These are phyloP conservation scores for Nematodospora anomalae DNA, from an alignment of 1,139 yeast species.

Conservation along the genomic window DNA sequence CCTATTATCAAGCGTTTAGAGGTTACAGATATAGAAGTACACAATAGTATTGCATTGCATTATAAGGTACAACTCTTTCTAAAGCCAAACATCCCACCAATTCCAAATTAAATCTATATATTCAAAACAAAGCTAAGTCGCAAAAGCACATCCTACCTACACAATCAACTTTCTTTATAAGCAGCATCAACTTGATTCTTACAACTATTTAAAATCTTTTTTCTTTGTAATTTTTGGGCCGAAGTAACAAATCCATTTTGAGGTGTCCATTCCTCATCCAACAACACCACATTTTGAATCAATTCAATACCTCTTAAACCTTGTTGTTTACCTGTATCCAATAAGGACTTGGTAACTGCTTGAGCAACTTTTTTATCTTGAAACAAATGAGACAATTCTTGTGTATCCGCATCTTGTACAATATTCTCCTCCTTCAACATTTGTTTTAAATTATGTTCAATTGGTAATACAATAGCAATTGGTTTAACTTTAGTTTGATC, in stretches of 20 bases:
- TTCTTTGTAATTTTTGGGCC: slow-evolving; percentile 96
- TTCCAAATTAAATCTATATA: too few species aligned
- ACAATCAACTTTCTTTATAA: slow-evolving; percentile 33
- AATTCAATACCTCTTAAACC: slow-evolving; percentile 88
- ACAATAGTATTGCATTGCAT: too few species aligned
- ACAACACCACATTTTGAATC: slow-evolving; percentile 72
- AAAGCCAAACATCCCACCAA: too few species aligned
- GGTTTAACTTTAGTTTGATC: slow-evolving; percentile 87
- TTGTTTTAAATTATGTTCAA: slow-evolving; percentile 62
- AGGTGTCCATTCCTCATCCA: slow-evolving; percentile 97
- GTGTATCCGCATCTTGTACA: slow-evolving; percentile 48
- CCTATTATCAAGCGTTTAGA: too few species aligned
- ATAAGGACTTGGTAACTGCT: slow-evolving; percentile 58
- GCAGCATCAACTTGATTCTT: slow-evolving; percentile 58
- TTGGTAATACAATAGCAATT: slow-evolving; percentile 84
- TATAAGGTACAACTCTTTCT: too few species aligned
- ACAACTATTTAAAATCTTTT: slow-evolving; percentile 74
- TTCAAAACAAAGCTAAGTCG: too few species aligned
- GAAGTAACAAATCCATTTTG: slow-evolving; percentile 91
- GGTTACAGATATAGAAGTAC: too few species aligned
- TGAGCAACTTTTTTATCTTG: slow-evolving; percentile 57
- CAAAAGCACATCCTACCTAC: too few species aligned
- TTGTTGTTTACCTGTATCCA: slow-evolving; percentile 74
- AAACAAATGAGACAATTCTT: slow-evolving; percentile 45
- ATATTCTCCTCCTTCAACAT: slow-evolving; percentile 55